A percentile compares a stretch with the other conserved stretches of the same genome.
Evolutionary conservation across 2,329 filamentous ascomycete species (phyloP).

Genomic region (Coniochaeta pulveracea): DNA sequence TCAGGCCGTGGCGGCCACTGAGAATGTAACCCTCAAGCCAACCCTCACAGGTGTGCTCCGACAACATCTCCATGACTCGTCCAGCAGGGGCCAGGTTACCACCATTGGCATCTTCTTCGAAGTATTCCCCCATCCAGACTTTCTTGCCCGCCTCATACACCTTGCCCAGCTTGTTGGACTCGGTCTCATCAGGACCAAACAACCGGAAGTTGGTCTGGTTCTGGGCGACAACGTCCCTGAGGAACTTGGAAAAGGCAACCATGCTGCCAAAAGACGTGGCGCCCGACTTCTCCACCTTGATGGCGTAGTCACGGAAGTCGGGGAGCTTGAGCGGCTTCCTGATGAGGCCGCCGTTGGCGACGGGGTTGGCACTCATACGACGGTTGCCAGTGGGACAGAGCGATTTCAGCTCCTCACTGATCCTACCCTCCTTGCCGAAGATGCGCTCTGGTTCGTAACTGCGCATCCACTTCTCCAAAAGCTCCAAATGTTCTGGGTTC

Average conservation of each 20-base stretch:
- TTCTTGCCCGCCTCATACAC: slow-evolving; percentile 69
- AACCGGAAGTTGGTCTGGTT: slow-evolving; percentile 63
- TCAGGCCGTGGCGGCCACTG: slow-evolving; percentile 61
- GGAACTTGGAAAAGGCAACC: slow-evolving; percentile 55
- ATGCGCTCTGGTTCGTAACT: slow-evolving; percentile 64
- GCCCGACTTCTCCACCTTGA: slow-evolving; percentile 50
- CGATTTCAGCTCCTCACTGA: slow-evolving; percentile 50
- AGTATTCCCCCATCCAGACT: slow-evolving; percentile 70
- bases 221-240: slow-evolving; percentile 53
- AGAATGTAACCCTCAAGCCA: slow-evolving; percentile 74
- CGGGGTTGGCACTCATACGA: slow-evolving; percentile 68
- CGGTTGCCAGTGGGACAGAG: slow-evolving; percentile 54
- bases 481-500: slow-evolving; percentile 53
- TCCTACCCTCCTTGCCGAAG: slow-evolving; percentile 48
- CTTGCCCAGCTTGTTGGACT: slow-evolving; percentile 65
- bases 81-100: slow-evolving; percentile 60
- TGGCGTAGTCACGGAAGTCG: slow-evolving; percentile 57
- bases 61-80: slow-evolving; percentile 76
- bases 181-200: slow-evolving; percentile 70
- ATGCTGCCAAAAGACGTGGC: slow-evolving; percentile 50
- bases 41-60: slow-evolving; percentile 68
- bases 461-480: slow-evolving; percentile 68
- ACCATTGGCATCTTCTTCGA: slow-evolving; percentile 64
- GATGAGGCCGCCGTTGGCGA: slow-evolving; percentile 60
- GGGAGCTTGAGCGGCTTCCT: slow-evolving; percentile 58